Evolutionary conservation across 2,329 filamentous ascomycete genomes (phyloP), one percentile per base, ranked within the genome.

Genomic region (Alternaria sp.): DNA sequence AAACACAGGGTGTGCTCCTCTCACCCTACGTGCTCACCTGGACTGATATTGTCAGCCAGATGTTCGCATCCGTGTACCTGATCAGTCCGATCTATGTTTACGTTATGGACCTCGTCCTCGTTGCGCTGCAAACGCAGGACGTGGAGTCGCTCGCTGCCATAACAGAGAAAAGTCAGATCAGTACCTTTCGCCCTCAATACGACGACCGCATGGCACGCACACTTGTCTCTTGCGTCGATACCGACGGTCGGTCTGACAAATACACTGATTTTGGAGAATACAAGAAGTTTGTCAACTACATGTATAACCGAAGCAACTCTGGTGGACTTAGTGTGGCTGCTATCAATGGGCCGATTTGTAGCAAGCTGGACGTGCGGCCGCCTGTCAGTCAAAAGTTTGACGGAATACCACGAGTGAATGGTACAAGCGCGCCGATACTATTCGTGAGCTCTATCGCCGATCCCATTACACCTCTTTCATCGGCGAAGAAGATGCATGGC

Each of bases 391-490:
- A 73, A 55, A n/a, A 25, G 0, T 73, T 69, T 14, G 53, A 67
- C 49, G 64, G 62, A 22, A 40, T 64, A 9, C 62, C 60, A 11
- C 57, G 53, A 41, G 46, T 62, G 0, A 20, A 54, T 2, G 49
- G 32, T 41, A 65, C 61, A 4, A 56, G 48, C 12, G 55, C 59
- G 16, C 65, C 67, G 7, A 64, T 67, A 9, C 18, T 69, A 1
- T 66, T 63, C 22, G 46, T 69, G 4, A 63, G 51, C 22, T 43
- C 54, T 9, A 45, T 57, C 12, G 50, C 83, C 25, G 86, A 88
- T 60, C 86, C 87, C 0, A 83, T 89, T 1, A 88, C 85, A 0
- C 85, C 86, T 3, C 54, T 67, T 9, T 36, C 85, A 0, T 62
- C 70, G 41, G 79, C 81, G 27, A 81, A 81, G 5, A 64, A 59